Conservation (phyloP, 495 filamentous ascomycete genomes). For the Lasiosphaeris hirsuta region DNA sequence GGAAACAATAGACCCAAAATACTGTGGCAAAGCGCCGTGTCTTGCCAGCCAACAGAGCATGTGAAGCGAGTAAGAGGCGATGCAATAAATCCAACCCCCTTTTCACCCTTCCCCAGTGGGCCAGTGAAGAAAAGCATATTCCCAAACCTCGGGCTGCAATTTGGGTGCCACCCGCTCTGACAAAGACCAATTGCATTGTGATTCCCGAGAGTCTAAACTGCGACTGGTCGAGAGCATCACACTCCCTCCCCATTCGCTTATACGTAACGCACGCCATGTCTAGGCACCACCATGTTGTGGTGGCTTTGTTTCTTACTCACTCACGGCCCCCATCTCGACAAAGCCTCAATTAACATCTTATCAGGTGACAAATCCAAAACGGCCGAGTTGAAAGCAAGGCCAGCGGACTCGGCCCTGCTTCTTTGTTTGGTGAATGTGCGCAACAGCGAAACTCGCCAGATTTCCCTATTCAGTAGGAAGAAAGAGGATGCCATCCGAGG, state of each 20-base stretch:
- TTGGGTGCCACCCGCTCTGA: not conserved
- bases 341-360: no score
- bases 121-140: no score
- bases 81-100: no score
- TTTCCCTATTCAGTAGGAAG: no score
- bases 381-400: no score
- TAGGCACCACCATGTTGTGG: not conserved
- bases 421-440: not conserved
- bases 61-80: not conserved
- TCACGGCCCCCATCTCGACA: not conserved
- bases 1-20: no score
- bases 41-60: no score
- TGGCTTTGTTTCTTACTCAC: not conserved
- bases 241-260: not conserved
- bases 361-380: no score
- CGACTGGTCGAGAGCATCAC: not conserved
- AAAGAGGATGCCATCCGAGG: no score
- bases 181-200: constrained; percentile 3
- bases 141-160: no score
- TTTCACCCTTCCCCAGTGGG: no score
- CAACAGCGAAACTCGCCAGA: not conserved
- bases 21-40: no score
- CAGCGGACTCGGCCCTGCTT: not conserved
- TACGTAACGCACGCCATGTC: not conserved
- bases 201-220: not conserved